Evolutionary conservation across 169 alveolate genomes (phyloP).

Genomic region (Eimeria tenella): DNA sequence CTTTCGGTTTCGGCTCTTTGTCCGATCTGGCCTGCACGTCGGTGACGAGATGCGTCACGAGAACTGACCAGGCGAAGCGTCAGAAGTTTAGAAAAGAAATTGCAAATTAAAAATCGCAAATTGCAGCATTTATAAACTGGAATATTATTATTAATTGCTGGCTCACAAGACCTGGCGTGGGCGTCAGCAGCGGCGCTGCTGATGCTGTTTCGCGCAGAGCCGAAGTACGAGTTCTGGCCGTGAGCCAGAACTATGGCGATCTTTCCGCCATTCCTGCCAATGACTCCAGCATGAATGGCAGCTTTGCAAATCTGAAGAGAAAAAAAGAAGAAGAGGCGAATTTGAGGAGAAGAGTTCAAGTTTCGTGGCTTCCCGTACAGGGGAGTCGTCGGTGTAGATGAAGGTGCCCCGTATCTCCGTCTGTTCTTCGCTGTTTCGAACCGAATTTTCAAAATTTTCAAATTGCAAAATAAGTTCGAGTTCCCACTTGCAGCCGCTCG

Average conservation of each 20-base stretch:
- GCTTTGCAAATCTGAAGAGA: conserved; percentile 90
- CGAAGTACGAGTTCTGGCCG: conserved; percentile 54
- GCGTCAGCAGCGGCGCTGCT: conserved; percentile 53
- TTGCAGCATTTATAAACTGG: background rate
- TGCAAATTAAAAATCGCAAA: background rate
- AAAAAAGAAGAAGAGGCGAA: conserved; percentile 25
- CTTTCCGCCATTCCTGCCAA: conserved; percentile 85
- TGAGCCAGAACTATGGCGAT: conserved; percentile 79
- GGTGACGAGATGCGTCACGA: conserved; percentile 28
- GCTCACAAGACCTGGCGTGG: conserved; percentile 64
- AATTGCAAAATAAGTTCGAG: background rate
- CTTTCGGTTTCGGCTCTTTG: conserved; percentile 7
- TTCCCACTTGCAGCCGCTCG: conserved; percentile 70
- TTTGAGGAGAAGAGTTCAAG: conserved; percentile 55
- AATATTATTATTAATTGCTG: background rate
- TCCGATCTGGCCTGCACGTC: conserved; percentile 57
- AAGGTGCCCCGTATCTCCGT: conserved; percentile 88
- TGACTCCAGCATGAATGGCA: conserved; percentile 93
- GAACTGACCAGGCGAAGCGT: conserved; percentile 10
- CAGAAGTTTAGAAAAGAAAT: background rate
- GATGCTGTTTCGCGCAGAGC: conserved; percentile 37
- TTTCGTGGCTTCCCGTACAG: conserved; percentile 60
- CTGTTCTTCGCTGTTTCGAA: conserved; percentile 19
- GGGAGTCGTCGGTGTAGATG: conserved; percentile 92
- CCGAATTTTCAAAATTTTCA: background rate